Base-by-base conservation (phyloP, 257 asterid species). In the Lavandula angustifolia region DNA sequence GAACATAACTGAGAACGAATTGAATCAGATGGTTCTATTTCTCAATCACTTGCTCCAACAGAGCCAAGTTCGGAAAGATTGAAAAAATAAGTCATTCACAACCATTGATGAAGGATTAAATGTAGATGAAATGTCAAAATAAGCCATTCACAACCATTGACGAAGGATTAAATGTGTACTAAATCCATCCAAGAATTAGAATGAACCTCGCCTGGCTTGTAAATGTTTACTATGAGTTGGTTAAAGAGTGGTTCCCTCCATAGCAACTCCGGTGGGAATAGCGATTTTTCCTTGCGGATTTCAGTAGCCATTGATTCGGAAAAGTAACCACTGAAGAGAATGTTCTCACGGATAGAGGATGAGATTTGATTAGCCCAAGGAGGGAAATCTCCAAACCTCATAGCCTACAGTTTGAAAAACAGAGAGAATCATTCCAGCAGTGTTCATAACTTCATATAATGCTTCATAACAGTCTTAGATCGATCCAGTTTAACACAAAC, bases 201-300 rank as follows among this genome's bases (percentile, higher is more conserved):
- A 73, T 95, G 68, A 81, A 92, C 96, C 98, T 92, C 96, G 73
- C 91, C 90, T 75, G 97, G 97, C 78, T 84, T 85, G 75, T 92
- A 92, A 66, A 74, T 75, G 80, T 92, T 92, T 33, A 80, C 86
- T 54, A 92, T 89, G 12, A 87, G 87, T 72, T 92, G 99, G 81
- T 92, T 82, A 54, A 89, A 87, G 10, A 87, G 81, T 0, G 97
- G 98, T 55, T 85, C 94, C 67, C 97, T 82, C 92, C 89, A 77
- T 29, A 87, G 51, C 55, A 92, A 66, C 55, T 84, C 82, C 6
- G 81, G 46, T 41, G 96, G 88, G 67, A 89, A 78, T 3, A 68
- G 55, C 34, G 72, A 60, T 1, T 27, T 38, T 47, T 75, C 84
- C 43, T 70, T 33, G 43, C 68, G 13, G 51, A 61, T 50, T 22